A percentile compares a stretch with the other conserved stretches of the same genome.
phyloP scores from a whole-genome alignment of 257 asterid genomes.

The Solanum lignicaule region DNA sequence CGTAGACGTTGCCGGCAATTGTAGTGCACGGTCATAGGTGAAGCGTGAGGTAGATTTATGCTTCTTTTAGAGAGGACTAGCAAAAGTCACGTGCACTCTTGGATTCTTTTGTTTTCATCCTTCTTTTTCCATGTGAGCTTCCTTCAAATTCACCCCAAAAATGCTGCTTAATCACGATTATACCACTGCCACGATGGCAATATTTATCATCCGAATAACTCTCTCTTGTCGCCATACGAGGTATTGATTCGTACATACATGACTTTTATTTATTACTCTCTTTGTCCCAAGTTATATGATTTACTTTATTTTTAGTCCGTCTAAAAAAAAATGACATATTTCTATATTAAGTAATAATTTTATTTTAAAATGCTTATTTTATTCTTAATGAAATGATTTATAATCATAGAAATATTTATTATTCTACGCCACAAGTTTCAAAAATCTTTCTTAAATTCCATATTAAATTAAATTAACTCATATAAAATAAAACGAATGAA shows the following conservation, averaged over 20 bases:
- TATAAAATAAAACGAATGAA: no score
- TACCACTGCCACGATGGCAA: neutral
- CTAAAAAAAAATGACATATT: no score
- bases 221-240: neutral
- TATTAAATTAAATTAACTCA: no score
- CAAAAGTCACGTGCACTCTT: conserved; percentile 11
- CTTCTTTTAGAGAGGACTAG: neutral
- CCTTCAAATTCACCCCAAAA: neutral
- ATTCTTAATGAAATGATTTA: no score
- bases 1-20: neutral
- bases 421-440: no score
- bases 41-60: neutral
- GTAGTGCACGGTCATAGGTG: neutral
- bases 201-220: no score
- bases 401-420: no score
- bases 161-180: neutral
- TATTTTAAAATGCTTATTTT: no score
- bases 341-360: no score
- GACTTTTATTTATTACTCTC: neutral
- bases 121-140: neutral
- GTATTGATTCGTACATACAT: neutral
- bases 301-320: no score
- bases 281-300: neutral
- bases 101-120: neutral
- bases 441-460: no score